These are phyloP conservation scores for Rickenella mellea DNA, from an alignment of 768 basidiomycete genomes.

Conservation along the genomic window DNA sequence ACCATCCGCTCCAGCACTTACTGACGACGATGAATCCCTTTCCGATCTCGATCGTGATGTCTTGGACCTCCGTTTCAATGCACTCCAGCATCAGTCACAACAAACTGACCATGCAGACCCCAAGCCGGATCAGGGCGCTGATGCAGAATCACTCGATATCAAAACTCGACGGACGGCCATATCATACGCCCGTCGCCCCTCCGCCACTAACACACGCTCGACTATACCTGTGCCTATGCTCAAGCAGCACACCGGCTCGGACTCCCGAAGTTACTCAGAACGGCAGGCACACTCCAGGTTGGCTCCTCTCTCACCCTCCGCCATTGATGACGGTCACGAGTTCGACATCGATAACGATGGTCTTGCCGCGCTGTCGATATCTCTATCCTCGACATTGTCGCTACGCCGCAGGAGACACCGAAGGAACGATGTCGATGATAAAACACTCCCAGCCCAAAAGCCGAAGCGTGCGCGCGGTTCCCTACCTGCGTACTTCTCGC, in stretches of 20 bases:
- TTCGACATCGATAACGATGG: constrained; percentile 29
- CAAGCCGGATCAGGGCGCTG: no score
- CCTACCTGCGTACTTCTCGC: constrained; percentile 68
- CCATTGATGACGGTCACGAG: constrained; percentile 37
- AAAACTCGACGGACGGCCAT: no score
- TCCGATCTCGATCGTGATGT: no score
- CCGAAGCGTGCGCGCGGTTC: constrained; percentile 60
- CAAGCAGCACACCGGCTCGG: constrained; percentile 22
- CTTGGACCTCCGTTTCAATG: no score
- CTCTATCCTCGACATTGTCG: constrained; percentile 25
- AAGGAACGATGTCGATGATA: no score
- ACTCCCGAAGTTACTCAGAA: constrained; percentile 15
- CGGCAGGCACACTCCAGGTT: constrained; percentile 32
- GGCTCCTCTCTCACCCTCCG: constrained; percentile 24
- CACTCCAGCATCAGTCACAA: no score
- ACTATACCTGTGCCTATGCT: constrained; percentile 48
- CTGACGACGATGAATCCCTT: constrained; percentile 63
- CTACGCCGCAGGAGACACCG: constrained; percentile 16
- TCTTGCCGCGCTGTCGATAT: no score
- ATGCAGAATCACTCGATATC: no score
- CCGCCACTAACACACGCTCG: constrained; percentile 59
- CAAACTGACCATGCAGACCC: no score
- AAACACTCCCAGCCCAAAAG: constrained; percentile 39
- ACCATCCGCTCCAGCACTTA: constrained; percentile 54
- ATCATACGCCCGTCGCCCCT: constrained; percentile 60